Base-by-base conservation (phyloP, 2,329 filamentous ascomycete species). In the Zymoseptoria passerinii region DNA sequence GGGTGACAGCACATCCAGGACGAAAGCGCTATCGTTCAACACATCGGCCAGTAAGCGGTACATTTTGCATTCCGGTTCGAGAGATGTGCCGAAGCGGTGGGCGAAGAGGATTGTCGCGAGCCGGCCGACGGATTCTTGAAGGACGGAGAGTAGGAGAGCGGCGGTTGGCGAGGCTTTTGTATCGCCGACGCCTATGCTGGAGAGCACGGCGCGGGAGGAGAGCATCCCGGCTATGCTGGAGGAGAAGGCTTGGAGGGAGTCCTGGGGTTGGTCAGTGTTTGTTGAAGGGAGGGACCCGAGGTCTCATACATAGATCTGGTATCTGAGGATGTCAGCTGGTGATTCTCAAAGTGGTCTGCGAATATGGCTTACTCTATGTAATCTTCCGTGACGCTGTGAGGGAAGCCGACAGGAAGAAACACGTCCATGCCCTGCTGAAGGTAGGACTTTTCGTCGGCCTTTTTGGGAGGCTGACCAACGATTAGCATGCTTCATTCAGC, bases 51-150 rank as follows among this genome's bases (percentile, higher is more conserved):
- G 82, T 53, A 95, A 87, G 16, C 91, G 86, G 74, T 92, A 96
- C 72, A 83, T 87, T 73, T 96, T 96, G 77, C 89, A 92, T 71
- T 96, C 91, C 1, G 90, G 89, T 72, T 95, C 90, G 52, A 96
- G 87, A 29, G 88, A 83, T 51, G 88, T 88, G 44, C 91, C 90
- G 59, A 92, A 85, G 50, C 84, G 81, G 71, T 95, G 86, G 1
- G 91, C 92, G 71, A 96, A 95, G 8, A 89, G 73, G 60, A 96
- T 95, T 0, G 91, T 96, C 1, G 89, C 89, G 27, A 95, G 76
- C 6, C 90, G 84, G 8, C 89, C 90, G 61, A 88, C 87, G 54
- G 86, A 88, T 64, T 94, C 89, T 73, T 94, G 90, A 8, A 94
- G 77, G 61, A 95, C 87, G 28, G 89, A 90, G 54, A 96, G 82